phyloP scores from a whole-genome alignment of 2,329 filamentous ascomycete species.

The Amauroascus verrucosus region DNA sequence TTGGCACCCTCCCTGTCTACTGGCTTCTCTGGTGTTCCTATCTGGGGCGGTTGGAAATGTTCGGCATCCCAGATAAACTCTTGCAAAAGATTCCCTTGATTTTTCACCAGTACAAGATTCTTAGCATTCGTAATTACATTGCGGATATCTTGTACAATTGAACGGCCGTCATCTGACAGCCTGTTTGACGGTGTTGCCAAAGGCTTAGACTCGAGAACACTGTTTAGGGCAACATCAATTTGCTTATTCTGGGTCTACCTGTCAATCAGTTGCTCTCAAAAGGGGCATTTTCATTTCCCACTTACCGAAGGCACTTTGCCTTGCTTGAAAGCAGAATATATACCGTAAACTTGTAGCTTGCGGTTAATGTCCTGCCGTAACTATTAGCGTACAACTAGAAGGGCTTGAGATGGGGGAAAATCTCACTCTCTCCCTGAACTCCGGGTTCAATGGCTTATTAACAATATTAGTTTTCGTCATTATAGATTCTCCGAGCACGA shows the following conservation, averaged over 20 bases:
- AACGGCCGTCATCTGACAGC: constrained; percentile 71
- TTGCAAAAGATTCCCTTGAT: constrained; percentile 85
- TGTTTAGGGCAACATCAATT: constrained; percentile 90
- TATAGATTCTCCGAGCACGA: neutral
- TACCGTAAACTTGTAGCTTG: constrained; percentile 92
- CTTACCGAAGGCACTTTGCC: constrained; percentile 85
- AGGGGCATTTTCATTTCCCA: constrained; percentile 15
- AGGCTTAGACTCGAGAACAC: constrained; percentile 61
- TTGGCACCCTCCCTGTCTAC: constrained; percentile 65
- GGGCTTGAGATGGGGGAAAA: neutral
- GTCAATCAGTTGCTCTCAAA: neutral
- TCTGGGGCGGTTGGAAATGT: constrained; percentile 52
- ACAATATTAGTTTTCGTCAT: constrained; percentile 9
- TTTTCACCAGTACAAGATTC: constrained; percentile 78
- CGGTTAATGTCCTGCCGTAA: constrained; percentile 59
- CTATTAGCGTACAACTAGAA: neutral
- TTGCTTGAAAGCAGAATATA: constrained; percentile 48
- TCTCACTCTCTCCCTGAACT: constrained; percentile 9
- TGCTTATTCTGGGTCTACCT: constrained; percentile 81
- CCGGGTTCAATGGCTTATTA: constrained; percentile 13
- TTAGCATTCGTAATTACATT: constrained; percentile 78
- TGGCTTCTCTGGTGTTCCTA: constrained; percentile 54
- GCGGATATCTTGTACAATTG: constrained; percentile 65
- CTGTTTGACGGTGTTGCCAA: constrained; percentile 61
- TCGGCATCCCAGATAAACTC: constrained; percentile 95